A percentile compares a stretch with the other conserved stretches of the same genome.
These are phyloP conservation scores for Penicillium sp. DNA, from an alignment of 2,329 filamentous ascomycete species.

Conservation along the genomic window DNA sequence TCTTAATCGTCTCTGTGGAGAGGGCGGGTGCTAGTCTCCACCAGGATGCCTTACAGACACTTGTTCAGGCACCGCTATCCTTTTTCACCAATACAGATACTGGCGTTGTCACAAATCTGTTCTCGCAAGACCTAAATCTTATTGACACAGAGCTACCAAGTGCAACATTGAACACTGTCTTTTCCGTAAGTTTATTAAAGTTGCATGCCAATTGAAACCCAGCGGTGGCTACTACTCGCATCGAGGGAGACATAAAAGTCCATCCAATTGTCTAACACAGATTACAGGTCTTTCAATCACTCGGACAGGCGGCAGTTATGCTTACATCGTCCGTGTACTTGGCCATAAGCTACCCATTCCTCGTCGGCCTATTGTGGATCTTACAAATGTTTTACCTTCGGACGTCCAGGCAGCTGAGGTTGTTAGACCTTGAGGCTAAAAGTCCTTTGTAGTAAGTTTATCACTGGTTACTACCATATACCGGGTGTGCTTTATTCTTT, in stretches of 20 bases:
- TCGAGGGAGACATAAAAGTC: not conserved
- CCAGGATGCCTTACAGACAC: not conserved
- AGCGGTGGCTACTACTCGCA: not conserved
- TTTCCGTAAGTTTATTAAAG: not conserved
- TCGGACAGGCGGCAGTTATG: not conserved
- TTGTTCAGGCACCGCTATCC: not conserved
- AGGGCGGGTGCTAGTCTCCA: not conserved
- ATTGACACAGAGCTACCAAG: not conserved
- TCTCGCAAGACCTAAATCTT: not conserved
- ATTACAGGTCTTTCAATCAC: not conserved
- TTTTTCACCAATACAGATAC: not conserved
- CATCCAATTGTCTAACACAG: not conserved
- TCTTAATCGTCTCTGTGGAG: not conserved
- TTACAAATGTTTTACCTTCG: not conserved
- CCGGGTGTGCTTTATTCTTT: not conserved
- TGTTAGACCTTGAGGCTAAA: not conserved
- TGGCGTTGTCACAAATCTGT: not conserved
- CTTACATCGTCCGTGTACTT: not conserved
- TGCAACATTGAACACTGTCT: not conserved
- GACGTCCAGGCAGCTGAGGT: not conserved
- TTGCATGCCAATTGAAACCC: not conserved
- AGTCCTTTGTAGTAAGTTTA: not conserved
- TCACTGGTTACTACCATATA: not conserved
- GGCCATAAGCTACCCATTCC: not conserved
- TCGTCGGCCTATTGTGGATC: not conserved